These are phyloP conservation scores for Actinomortierella wolfii DNA, from an alignment of 371 early-diverging fungal species.

Conservation along the genomic window DNA sequence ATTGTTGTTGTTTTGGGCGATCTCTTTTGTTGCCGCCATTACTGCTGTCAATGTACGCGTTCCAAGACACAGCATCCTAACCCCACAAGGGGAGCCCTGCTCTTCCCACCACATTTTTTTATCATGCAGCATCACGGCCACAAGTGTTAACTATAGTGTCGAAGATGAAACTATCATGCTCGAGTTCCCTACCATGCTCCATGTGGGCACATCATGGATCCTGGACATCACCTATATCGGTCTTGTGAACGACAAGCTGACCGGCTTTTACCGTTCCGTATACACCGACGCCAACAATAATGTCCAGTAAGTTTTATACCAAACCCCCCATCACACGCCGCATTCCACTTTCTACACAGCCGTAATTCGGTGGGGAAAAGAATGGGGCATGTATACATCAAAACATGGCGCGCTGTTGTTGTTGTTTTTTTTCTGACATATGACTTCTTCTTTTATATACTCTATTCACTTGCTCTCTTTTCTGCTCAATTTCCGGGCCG, in stretches of 20 bases:
- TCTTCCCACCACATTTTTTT: not conserved
- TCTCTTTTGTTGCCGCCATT: no score
- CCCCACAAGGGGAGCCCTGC: not conserved
- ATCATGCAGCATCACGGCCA: slow-evolving; percentile 29
- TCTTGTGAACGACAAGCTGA: slow-evolving; percentile 79
- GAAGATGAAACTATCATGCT: slow-evolving; percentile 38
- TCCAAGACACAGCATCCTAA: no score
- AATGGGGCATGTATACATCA: no score
- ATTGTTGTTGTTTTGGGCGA: no score
- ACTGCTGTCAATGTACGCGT: no score
- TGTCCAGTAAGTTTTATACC: slow-evolving; percentile 42
- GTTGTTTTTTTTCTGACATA: no score
- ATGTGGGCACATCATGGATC: slow-evolving; percentile 33
- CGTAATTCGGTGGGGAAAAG: no score
- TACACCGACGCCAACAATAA: slow-evolving; percentile 60
- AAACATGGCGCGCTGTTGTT: no score
- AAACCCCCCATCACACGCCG: no score
- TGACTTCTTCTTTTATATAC: no score
- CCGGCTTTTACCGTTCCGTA: slow-evolving; percentile 83
- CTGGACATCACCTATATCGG: slow-evolving; percentile 51
- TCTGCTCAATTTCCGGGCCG: not conserved
- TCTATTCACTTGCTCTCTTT: not conserved
- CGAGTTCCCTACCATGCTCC: slow-evolving; percentile 30
- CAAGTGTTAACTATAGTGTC: slow-evolving; percentile 40
- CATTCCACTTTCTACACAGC: no score